phyloP scores from a whole-genome alignment of 1,284 basidiomycete genomes.

The Pascua guehoae region DNA sequence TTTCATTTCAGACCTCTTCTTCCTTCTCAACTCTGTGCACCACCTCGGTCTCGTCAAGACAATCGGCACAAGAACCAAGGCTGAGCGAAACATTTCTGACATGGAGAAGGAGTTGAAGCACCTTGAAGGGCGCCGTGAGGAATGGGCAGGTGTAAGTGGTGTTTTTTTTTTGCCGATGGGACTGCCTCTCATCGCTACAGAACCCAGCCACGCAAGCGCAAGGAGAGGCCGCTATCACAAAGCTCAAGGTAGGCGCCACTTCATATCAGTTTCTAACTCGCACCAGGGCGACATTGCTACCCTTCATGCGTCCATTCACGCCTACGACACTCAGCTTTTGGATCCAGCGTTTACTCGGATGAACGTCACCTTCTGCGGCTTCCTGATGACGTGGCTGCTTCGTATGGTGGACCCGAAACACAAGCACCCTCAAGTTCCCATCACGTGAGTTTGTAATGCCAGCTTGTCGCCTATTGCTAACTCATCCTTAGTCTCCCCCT shows the following conservation, averaged over 20 bases:
- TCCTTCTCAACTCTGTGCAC: constrained; percentile 74
- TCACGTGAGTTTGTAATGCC: constrained; percentile 57
- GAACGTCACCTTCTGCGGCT: constrained; percentile 77
- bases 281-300: constrained; percentile 62
- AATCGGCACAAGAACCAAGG: constrained; percentile 66
- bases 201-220: constrained; percentile 57
- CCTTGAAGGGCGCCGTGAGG: constrained; percentile 69
- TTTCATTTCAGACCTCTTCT: constrained; percentile 96
- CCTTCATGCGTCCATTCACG: constrained; percentile 65
- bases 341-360: constrained; percentile 80
- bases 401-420: constrained; percentile 83
- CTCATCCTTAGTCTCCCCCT: constrained; percentile 67
- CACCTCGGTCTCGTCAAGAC: constrained; percentile 82
- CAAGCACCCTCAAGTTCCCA: constrained; percentile 66
- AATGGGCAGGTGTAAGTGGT: constrained; percentile 58
- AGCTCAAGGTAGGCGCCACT: constrained; percentile 59
- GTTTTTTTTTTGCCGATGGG: background rate
- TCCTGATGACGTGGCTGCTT: constrained; percentile 92
- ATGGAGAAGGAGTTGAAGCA: constrained; percentile 72
- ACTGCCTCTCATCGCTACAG: constrained; percentile 10
- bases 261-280: constrained; percentile 3
- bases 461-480: background rate
- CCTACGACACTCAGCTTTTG: constrained; percentile 78
- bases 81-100: constrained; percentile 70
- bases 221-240: constrained; percentile 56